A percentile compares a stretch with the other conserved stretches of the same genome.
phyloP scores from a whole-genome alignment of 352 stramenopile genomes.

The Bremia lactucae region DNA sequence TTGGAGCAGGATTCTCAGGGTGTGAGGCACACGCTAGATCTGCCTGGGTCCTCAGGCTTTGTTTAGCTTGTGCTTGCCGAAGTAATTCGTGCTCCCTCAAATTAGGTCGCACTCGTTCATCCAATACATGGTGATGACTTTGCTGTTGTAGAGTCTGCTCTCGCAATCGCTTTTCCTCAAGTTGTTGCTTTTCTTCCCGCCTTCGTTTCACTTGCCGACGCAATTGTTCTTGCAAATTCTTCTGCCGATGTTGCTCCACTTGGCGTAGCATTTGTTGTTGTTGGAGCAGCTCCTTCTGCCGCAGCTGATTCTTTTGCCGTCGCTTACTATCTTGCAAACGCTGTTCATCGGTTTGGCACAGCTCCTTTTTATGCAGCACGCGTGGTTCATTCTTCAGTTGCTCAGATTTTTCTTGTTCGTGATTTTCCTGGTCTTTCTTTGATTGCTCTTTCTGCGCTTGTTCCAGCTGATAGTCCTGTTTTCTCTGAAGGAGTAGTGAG shows the following conservation, averaged over 20 bases:
- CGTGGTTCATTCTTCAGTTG: conserved; percentile 1
- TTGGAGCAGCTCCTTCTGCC: neutral
- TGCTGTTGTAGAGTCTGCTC: conserved; percentile 7
- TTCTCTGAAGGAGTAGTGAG: conserved; percentile 2
- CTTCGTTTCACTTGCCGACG: conserved; percentile 1
- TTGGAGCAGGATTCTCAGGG: conserved; percentile 6
- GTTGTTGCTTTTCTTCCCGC: neutral
- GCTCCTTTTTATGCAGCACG: neutral
- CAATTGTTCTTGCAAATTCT: neutral
- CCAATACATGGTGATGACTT: conserved; percentile 7
- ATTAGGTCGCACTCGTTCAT: conserved; percentile 14
- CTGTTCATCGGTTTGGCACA: neutral
- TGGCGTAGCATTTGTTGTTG: conserved; percentile 5
- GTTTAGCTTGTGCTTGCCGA: conserved; percentile 14
- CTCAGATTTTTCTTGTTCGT: neutral
- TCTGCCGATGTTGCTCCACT: neutral
- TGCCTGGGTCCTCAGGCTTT: conserved; percentile 12
- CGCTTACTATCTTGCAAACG: neutral
- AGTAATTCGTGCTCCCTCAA: conserved; percentile 6
- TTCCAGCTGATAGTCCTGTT: conserved; percentile 6
- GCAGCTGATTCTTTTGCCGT: conserved; percentile 1
- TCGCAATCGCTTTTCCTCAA: conserved; percentile 4
- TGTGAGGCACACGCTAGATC: conserved; percentile 8
- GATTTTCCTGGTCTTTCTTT: conserved; percentile 10
- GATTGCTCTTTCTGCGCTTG: conserved; percentile 2